Base-by-base conservation (phyloP, 2,329 filamentous ascomycete genomes). In the Colletotrichum endophyticum region DNA sequence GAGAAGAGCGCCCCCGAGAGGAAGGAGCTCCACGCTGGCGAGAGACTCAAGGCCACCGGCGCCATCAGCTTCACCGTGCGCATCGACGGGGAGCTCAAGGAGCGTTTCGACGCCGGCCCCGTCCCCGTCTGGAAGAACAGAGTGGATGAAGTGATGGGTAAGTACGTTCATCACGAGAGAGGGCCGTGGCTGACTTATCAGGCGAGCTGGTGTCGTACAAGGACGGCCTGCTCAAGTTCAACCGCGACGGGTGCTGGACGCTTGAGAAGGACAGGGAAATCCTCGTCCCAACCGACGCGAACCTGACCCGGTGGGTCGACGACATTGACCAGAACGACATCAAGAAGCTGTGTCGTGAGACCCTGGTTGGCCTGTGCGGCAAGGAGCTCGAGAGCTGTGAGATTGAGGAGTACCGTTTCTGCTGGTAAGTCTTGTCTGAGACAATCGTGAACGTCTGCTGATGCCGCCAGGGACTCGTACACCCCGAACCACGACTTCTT, bases 401-500 rank as follows among this genome's bases (percentile, higher is more conserved):
- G 53, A 86, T 88, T 78, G 84, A 88, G 56, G 82, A 82, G 72
- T 88, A 87, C 77, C 82, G 87, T 56, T 86, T 89, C 79, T 88
- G 87, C 81, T 88, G 87, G 87, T 88, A 81, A 82, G 84, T 62
- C n/a, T 5, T 80, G 19, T 22, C 9, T 30, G 53, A n/a, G 25
- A 12, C 36, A 32, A 19, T 64, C 28, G 4, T 12, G 25, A 49
- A 49, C 49, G 44, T 22, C 19, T 49, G 8, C 64, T 56, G 12
- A 75, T 53, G 66, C 36, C 8, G 11, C 13, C 25, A 93, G 91
- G 89, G 92, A 94, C 80, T 89, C 89, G 39, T 89, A 91, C 49
- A 92, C 91, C 4, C 90, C 91, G 1, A 91, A 89, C 11, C 91
- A 93, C 81, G 91, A 93, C 80, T 92, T 92, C 79, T 85, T 94